Base-by-base conservation (phyloP, 2,329 filamentous ascomycete genomes). In the Ophiostoma sp. region DNA sequence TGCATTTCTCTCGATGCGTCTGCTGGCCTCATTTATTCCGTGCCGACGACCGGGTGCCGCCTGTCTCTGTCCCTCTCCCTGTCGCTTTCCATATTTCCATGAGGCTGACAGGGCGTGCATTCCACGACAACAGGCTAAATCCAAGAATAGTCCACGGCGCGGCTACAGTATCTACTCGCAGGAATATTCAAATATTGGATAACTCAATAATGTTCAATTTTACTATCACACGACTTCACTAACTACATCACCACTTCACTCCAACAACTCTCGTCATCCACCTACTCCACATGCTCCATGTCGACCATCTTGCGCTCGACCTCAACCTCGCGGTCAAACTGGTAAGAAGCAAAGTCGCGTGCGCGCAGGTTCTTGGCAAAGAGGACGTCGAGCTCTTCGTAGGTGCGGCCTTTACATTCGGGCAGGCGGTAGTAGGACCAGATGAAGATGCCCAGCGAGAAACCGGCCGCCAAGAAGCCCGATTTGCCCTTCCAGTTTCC, bases 401-500 rank as follows among this genome's bases (percentile, higher is more conserved):
- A 69, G 25, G 66, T 69, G 66, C 66, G 66, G 42, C 52, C 55
- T n/a, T 61, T 61, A 22, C 48, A 28, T 78, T 89, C 87, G 4
- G 86, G 86, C 12, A 87, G 78, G 28, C 84, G 85, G 77, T 86
- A 69, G 66, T 36, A 69, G 42, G 66, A 82, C 82, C 87, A 89
- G 0, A 83, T 76, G 4, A 86, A 81, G 33, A 84, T 81, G 9
- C 82, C 71, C 22, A 85, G 79, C 72, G 84, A 83, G 22, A 85
- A 82, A 4, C 79, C 80, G 1, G 79, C 81, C 82, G 83, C 84
- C 76, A 85, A 82, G 74, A 82, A 85, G 1, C 74, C 86, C 79
- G 75, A 82, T 81, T 78, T 82, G 66, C 83, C 85, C 78, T 75
- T 82, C 77, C 79, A 78, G 73, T 82, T 84, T 78, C 80, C 81